Evolutionary conservation across 331 rosid genomes (phyloP), one percentile per base, ranked within the genome.

Genomic region (Ulmus americana): DNA sequence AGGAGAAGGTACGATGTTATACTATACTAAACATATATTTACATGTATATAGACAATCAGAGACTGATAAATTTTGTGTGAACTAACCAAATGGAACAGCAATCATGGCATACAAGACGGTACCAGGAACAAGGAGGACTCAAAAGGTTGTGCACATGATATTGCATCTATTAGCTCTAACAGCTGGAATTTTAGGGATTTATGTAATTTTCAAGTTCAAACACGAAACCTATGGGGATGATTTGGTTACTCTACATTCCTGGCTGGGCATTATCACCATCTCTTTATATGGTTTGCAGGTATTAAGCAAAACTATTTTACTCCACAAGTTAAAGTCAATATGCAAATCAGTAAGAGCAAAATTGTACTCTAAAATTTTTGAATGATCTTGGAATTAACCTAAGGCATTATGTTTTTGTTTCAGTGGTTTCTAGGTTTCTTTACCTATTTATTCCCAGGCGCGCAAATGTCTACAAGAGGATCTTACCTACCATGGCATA

Each of bases 1-100:
- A 41, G 96, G 97, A 76, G 88, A 91, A 88, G 97, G 97, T 90
- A 71, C 46, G 14, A 8, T 15, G 14, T 48, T 22, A 39, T 8
- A 9, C 9, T 10, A 4, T 35, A n/a, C 8, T 18, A 8, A 45
- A 6, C 22, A 43, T 8, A 13, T 35, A 28, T 22, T 6, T n/a
- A 4, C 41, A 7, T 2, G n/a, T 6, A 55, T 22, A 6, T 7
- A 53, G 7, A 1, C 20, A 15, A 8, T 13, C 1, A 10, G 14
- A 40, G 39, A 41, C 15, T 44, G 45, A 63, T 10, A 12, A 49
- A 5, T 6, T n/a, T 35, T 3, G n/a, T 48, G 55, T 49, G 35
- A 48, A 28, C 35, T 28, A 15, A 22, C 28, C 6, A 10, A 0
- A 9, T 68, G 73, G 41, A 55, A 80, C 88, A 88, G 96, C 87